These are phyloP conservation scores for Odontarrhena argentea DNA, from an alignment of 345 rosid species.

Conservation along the genomic window DNA sequence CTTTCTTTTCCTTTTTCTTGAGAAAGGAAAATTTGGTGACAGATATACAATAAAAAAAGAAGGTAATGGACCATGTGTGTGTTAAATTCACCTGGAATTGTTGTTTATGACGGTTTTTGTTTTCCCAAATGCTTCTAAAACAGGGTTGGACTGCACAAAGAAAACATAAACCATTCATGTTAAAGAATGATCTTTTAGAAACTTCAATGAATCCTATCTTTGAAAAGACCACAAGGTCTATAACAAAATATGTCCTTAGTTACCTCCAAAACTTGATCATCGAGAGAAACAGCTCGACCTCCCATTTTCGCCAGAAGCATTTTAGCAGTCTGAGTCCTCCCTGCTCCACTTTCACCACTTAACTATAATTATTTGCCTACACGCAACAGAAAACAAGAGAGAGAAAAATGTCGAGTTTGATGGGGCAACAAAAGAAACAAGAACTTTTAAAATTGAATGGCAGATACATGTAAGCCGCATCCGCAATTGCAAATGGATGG, in stretches of 20 bases:
- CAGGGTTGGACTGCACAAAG: slow-evolving; percentile 91
- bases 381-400: slow-evolving; percentile 19
- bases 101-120: slow-evolving; percentile 97
- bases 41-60: background rate
- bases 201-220: background rate
- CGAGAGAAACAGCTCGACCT: slow-evolving; percentile 90
- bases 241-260: background rate
- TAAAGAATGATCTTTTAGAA: slow-evolving; percentile 1
- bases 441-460: slow-evolving; percentile 19
- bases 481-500: slow-evolving; percentile 97
- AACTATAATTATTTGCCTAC: slow-evolving; percentile 88
- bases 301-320: slow-evolving; percentile 97
- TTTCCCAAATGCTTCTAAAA: slow-evolving; percentile 96
- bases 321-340: slow-evolving; percentile 95
- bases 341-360: slow-evolving; percentile 99
- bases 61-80: background rate
- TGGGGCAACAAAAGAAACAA: background rate
- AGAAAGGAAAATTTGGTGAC: background rate
- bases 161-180: slow-evolving; percentile 27
- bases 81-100: slow-evolving; percentile 74
- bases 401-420: slow-evolving; percentile 8
- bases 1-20: too few relatives aligned
- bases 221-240: slow-evolving; percentile 22
- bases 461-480: slow-evolving; percentile 82
- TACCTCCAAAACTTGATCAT: slow-evolving; percentile 98